Base-by-base conservation (phyloP, 352 stramenopile species). In the Pythium brassicae region DNA sequence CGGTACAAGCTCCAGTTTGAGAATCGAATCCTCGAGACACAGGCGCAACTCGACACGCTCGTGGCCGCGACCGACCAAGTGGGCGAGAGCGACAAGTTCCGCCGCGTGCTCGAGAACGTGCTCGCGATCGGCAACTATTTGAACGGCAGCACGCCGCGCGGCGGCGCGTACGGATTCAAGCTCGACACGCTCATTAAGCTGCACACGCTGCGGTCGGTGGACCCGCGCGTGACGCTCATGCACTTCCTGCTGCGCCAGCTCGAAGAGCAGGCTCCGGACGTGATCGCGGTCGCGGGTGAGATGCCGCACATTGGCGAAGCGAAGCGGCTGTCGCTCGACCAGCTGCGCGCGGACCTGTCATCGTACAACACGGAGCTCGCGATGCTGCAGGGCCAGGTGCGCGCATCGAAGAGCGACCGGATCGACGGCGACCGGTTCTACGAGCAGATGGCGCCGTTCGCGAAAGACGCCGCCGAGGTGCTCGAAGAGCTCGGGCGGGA, bases 81-180 rank as follows among this genome's bases (percentile, higher is more conserved):
- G 14, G 52, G 67, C 17, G 82, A 95, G 53, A 92, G 80, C 47
- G 76, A 85, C 43, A 91, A 90, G 53, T 87, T 95, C 45, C 81
- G 81, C 12, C 74, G 71, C 25, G 78, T 95, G 19, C 44, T 95
- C 39, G 82, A 94, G 60, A 57, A 91, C 42, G 86, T 97, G 39
- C 53, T 97, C n/a, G 84, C 86, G 3, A 81, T 98, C 26, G 91
- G 91, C 10, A 98, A 98, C 70, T 96, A 96, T 57, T 66, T 98
- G 53, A 98, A 98, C 62, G 89, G 83, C 50, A 89, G 78, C 49
- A 97, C 84, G 5, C 74, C 83, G 12, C 85, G 88, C 39, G 89
- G 91, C 55, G 87, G 83, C 35, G 89, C 89, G 5, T 97, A 96
- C 53, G 91, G 91, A 1, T 98, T 97, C 72, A 96, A 96, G 63